These are phyloP conservation scores for Udeniomyces megalosporus DNA, from an alignment of 768 basidiomycete genomes.

Conservation along the genomic window DNA sequence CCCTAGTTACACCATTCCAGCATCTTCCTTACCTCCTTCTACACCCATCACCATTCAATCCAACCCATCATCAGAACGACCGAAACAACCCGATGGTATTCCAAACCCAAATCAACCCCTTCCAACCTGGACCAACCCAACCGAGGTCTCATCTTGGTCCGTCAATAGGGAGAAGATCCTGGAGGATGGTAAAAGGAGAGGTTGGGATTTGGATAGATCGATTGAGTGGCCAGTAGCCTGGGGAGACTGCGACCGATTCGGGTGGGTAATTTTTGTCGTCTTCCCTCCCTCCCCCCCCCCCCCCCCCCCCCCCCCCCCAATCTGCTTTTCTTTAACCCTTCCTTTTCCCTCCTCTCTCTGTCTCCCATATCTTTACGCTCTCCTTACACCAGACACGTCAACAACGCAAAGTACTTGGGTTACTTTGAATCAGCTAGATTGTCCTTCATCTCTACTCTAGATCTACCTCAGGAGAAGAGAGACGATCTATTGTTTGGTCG, in stretches of 20 bases:
- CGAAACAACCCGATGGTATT: background rate
- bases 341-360: background rate
- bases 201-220: conserved; percentile 1
- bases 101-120: background rate
- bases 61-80: background rate
- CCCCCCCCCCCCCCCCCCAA: no score
- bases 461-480: background rate
- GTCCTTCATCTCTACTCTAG: conserved; percentile 1
- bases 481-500: background rate
- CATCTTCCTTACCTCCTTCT: background rate
- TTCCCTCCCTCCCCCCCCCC: no score
- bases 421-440: conserved; percentile 12
- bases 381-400: conserved; percentile 15
- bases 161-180: background rate
- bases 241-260: conserved; percentile 10
- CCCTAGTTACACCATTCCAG: conserved; percentile 1
- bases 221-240: conserved; percentile 14
- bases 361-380: no score
- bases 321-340: no score
- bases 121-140: no score
- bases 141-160: background rate
- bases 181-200: background rate
- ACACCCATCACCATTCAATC: background rate
- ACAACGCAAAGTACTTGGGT: conserved; percentile 4
- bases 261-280: background rate